phyloP scores from a whole-genome alignment of 257 asterid species.

The Solanum chmielewskii region DNA sequence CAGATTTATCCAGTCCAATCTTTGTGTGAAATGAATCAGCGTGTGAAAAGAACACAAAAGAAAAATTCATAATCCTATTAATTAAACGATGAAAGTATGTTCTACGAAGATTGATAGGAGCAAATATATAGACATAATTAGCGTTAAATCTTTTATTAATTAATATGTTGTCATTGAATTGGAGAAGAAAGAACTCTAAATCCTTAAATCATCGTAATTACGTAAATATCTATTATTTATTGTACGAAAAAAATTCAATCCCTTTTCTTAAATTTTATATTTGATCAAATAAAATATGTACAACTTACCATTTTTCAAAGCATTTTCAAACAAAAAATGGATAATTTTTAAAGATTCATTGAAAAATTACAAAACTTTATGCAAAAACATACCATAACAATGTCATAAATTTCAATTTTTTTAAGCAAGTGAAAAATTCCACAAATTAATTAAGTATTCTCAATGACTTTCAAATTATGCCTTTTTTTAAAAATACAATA shows the following conservation, averaged over 20 bases:
- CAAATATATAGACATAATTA: not conserved
- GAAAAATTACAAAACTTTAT: not conserved
- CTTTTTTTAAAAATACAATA: not conserved
- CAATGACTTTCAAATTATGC: not conserved
- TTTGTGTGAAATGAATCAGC: rapidly evolving
- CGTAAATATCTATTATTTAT: not conserved
- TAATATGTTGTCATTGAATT: not conserved
- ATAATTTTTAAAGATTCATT: not conserved
- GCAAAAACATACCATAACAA: not conserved
- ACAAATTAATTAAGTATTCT: not conserved
- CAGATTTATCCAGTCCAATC: rapidly evolving
- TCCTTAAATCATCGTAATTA: not conserved
- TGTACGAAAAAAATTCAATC: not conserved
- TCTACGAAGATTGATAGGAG: not conserved
- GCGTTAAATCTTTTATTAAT: not conserved
- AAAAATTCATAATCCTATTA: not conserved
- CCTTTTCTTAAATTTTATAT: not conserved
- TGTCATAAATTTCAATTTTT: not conserved
- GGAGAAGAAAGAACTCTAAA: not conserved
- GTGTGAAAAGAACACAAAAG: not conserved
- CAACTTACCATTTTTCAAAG: not conserved
- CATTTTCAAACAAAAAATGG: not conserved
- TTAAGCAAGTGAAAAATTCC: not conserved
- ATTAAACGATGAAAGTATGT: not conserved
- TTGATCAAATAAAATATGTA: too few species aligned